Percentiles rank a stretch among this genome's conserved stretches.
Evolutionary conservation across 1,284 basidiomycete species (phyloP).

Genomic region (Cystobasidium slooffiae): DNA sequence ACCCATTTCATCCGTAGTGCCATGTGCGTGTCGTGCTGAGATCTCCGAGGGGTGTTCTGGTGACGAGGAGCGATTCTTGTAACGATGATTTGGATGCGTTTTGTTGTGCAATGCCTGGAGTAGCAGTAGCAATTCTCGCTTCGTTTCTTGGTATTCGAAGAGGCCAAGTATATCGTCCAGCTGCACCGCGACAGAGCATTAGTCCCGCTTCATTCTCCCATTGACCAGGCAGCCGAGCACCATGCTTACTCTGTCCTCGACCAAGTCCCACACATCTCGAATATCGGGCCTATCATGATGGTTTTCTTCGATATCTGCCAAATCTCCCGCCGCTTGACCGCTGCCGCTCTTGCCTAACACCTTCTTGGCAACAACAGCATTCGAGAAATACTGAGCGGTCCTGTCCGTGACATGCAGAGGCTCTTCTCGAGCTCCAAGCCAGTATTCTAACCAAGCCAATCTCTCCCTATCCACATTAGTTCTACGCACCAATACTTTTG

Average conservation of each 20-base stretch:
- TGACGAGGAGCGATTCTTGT: slow-evolving; percentile 21
- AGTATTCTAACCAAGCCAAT: slow-evolving; percentile 36
- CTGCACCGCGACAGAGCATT: neutral
- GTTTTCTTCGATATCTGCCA: slow-evolving; percentile 2
- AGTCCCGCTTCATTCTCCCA: neutral
- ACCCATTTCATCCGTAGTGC: slow-evolving; percentile 14
- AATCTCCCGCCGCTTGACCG: neutral
- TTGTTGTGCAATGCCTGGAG: slow-evolving; percentile 20
- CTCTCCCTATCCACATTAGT: slow-evolving; percentile 33
- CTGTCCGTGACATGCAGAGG: slow-evolving; percentile 11
- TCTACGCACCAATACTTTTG: slow-evolving; percentile 28
- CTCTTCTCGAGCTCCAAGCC: slow-evolving; percentile 26
- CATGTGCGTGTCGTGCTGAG: slow-evolving; percentile 4
- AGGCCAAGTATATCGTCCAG: slow-evolving; percentile 30
- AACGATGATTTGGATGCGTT: slow-evolving; percentile 20
- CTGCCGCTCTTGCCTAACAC: neutral
- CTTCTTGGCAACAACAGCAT: neutral
- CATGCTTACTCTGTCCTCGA: slow-evolving; percentile 23
- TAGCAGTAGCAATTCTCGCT: slow-evolving; percentile 14
- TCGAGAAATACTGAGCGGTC: neutral
- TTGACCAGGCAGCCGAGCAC: neutral
- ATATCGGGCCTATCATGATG: slow-evolving; percentile 10
- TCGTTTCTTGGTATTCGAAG: slow-evolving; percentile 40
- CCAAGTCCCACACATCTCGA: slow-evolving; percentile 33
- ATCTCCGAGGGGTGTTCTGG: slow-evolving; percentile 18